Base-by-base conservation (phyloP, 192 early-diverging fungal genomes). In the Gamsiella multidivaricata region DNA sequence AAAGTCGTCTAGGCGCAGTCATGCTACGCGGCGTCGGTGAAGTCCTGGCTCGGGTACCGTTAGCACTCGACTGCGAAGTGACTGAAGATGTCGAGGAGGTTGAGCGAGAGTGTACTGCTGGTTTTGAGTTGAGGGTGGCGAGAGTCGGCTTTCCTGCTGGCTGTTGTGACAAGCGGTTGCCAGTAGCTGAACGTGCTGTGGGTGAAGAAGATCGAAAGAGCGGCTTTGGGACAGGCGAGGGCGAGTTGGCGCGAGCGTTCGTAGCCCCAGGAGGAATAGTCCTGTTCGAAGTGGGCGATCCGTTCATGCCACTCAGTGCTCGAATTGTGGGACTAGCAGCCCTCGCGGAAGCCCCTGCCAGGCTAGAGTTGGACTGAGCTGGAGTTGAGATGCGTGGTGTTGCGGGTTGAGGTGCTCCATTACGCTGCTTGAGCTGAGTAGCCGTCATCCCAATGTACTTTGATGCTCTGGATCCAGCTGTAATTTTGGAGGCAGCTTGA, bases 371-470 rank as follows among this genome's bases (percentile, higher is more conserved):
- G 22, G 52, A 25, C 28, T 54, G 59, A 22, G 17, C 45, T 26
- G 28, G 32, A 10, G 36, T 55, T 11, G 59, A 45, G 53, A 52
- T 37, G 26, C 62, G 53, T 3, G 47, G 5, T 2, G 54, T 29
- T 28, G 28, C 56, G 25, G 54, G 32, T 33, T 28, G 61, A n/a
- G 54, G 70, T 20, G 52, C 45, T 45, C 31, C 58, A 39, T 65
- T 69, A 36, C 76, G 76, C 28, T 83, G 78, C 47, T 83, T 83
- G 8, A 88, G 79, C 33, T 88, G 87, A 23, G 61, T 81, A 18
- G 87, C 85, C 0, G 84, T 86, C 79, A 89, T 80, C 14, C 87
- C 84, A 26, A 89, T 73, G 36, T 89, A 89, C 23, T 80, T 83
- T 41, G 84, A 84, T 12, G 87, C 87, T n/a, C 84, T 70, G 25